These are phyloP conservation scores for Spergularia azorica DNA, from an alignment of 179 eudicot genomes.

Conservation along the genomic window DNA sequence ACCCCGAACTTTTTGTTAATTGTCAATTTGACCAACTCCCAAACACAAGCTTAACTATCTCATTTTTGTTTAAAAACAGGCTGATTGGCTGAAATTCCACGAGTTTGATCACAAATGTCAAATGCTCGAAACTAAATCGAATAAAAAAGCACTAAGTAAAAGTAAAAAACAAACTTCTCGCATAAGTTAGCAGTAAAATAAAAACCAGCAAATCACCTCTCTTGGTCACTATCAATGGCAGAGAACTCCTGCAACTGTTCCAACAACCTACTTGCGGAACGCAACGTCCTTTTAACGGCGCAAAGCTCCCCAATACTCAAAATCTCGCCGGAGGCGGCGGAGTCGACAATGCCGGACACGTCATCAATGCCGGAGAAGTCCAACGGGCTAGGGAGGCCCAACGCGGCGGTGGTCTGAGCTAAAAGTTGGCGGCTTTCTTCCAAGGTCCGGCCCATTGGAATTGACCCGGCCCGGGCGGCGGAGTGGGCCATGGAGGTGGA, in stretches of 20 bases:
- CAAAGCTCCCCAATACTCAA: slow-evolving; percentile 67
- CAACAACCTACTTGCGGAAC: slow-evolving; percentile 54
- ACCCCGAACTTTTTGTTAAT: too few species aligned
- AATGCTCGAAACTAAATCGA: background rate
- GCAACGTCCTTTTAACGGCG: slow-evolving; percentile 57
- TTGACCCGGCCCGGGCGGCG: slow-evolving; percentile 35
- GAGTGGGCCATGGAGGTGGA: slow-evolving; percentile 77
- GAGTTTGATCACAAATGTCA: background rate
- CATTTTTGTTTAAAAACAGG: too few species aligned
- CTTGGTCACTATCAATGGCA: slow-evolving; percentile 24
- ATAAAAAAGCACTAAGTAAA: background rate
- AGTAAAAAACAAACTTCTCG: too few species aligned
- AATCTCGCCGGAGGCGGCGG: slow-evolving; percentile 47
- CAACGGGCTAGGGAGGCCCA: slow-evolving; percentile 47
- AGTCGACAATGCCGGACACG: slow-evolving; percentile 42
- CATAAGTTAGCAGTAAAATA: too few species aligned
- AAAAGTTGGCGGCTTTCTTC: slow-evolving; percentile 59
- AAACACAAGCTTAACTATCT: too few species aligned
- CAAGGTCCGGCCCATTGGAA: slow-evolving; percentile 55
- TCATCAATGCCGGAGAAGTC: slow-evolving; percentile 76
- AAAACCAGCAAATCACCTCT: slow-evolving; percentile 40
- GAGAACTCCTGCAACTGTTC: slow-evolving; percentile 54
- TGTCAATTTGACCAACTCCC: too few species aligned
- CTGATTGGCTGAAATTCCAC: too few species aligned
- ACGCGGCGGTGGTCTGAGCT: slow-evolving; percentile 75